Conservation (phyloP, 2,329 filamentous ascomycete species). For the Colletotrichum gigasporum region DNA sequence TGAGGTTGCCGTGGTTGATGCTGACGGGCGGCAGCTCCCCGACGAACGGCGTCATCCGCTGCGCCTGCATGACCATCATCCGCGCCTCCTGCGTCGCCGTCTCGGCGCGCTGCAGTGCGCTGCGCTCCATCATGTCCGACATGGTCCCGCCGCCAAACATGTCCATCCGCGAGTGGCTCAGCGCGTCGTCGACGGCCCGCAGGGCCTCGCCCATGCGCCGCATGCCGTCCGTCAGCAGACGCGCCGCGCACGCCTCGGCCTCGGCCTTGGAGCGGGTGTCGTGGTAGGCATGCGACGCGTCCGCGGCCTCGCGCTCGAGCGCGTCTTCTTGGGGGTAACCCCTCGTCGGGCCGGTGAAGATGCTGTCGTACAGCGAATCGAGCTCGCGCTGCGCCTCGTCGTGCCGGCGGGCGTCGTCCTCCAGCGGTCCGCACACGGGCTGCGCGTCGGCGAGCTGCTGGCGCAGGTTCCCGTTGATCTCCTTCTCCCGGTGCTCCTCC, state of each 20-base stretch:
- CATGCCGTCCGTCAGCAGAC: conserved; percentile 50
- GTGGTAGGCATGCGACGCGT: conserved; percentile 48
- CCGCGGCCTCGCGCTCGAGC: conserved; percentile 48
- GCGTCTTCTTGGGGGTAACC: conserved; percentile 63
- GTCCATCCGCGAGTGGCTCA: conserved; percentile 52
- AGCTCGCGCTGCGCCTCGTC: conserved; percentile 54
- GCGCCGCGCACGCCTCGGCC: conserved; percentile 51
- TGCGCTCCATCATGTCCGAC: conserved; percentile 63
- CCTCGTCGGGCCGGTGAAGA: conserved; percentile 63
- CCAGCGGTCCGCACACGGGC: conserved; percentile 44
- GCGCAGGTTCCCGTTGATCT: conserved; percentile 50
- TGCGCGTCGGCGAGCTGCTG: conserved; percentile 51
- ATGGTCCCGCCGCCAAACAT: conserved; percentile 60
- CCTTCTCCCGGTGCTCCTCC: conserved; percentile 54
- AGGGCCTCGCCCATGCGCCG: conserved; percentile 46
- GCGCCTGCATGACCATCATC: conserved; percentile 50
- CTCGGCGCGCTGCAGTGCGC: conserved; percentile 58
- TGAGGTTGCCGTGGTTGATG: conserved; percentile 55
- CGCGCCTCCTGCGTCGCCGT: conserved; percentile 50
- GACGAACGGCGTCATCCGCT: conserved; percentile 48
- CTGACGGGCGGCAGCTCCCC: conserved; percentile 48
- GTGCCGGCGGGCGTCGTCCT: conserved; percentile 46
- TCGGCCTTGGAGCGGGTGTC: conserved; percentile 45
- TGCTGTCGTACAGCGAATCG: conserved; percentile 60
- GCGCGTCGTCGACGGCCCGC: conserved; percentile 51